Percentiles rank a stretch among this genome's conserved stretches.
These are phyloP conservation scores for Vachellia collinsii DNA, from an alignment of 306 rosid species.

Conservation along the genomic window DNA sequence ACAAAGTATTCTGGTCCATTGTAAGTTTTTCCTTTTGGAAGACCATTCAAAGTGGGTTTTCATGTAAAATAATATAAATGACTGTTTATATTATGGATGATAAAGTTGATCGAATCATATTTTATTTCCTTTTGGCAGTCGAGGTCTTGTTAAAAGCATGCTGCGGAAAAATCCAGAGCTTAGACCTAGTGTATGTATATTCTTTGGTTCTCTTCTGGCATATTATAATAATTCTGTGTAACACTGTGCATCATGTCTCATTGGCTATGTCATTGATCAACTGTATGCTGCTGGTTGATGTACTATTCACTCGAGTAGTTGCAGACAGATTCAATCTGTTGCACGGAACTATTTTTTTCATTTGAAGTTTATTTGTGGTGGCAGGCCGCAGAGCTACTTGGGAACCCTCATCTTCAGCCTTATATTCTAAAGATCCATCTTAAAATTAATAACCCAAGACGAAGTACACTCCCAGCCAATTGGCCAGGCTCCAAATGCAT, in stretches of 20 bases:
- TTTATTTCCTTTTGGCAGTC: conserved; percentile 65
- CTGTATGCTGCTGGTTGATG: background rate
- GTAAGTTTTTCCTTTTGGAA: conserved; percentile 57
- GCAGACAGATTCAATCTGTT: conserved; percentile 25
- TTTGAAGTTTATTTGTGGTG: conserved; percentile 44
- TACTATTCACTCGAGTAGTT: conserved; percentile 4
- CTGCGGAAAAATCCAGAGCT: conserved; percentile 98
- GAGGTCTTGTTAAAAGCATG: conserved; percentile 94
- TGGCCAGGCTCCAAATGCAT: conserved; percentile 61
- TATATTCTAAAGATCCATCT: conserved; percentile 78
- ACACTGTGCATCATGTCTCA: conserved; percentile 24
- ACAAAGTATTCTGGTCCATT: conserved; percentile 90
- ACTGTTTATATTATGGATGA: conserved; percentile 17
- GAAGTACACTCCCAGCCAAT: conserved; percentile 54
- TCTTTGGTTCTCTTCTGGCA: conserved; percentile 33
- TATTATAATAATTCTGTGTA: conserved; percentile 33
- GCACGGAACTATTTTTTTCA: conserved; percentile 37
- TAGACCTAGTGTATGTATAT: conserved; percentile 88
- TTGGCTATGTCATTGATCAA: background rate
- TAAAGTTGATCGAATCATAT: conserved; percentile 36
- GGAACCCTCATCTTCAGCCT: conserved; percentile 82
- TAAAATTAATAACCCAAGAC: conserved; percentile 80
- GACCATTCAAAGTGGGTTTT: conserved; percentile 30
- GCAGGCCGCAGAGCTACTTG: conserved; percentile 93
- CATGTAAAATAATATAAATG: conserved; percentile 14